These are phyloP conservation scores for Tricladium varicosporioides DNA, from an alignment of 2,329 filamentous ascomycete genomes.

Conservation along the genomic window DNA sequence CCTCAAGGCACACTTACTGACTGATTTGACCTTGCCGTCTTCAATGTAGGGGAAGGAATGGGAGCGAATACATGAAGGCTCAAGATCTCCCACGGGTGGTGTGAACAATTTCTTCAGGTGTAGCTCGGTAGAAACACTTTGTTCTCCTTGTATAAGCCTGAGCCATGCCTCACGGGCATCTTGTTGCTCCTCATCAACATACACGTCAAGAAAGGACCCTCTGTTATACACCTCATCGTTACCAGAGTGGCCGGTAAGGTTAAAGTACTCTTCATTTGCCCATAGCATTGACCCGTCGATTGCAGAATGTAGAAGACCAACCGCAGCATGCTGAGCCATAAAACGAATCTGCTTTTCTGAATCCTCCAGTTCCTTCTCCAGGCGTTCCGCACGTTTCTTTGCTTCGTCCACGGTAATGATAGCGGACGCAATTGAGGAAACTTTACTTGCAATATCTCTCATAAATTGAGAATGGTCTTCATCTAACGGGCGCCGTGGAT, in stretches of 20 bases:
- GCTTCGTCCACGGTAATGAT: slow-evolving; percentile 25
- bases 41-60: slow-evolving; percentile 25
- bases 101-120: slow-evolving; percentile 28
- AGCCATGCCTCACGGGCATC: slow-evolving; percentile 22
- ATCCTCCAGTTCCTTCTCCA: slow-evolving; percentile 23
- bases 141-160: slow-evolving; percentile 18
- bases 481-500: slow-evolving; percentile 29
- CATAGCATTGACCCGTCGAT: slow-evolving; percentile 25
- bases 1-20: slow-evolving; percentile 16
- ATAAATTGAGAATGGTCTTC: slow-evolving; percentile 27
- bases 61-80: slow-evolving; percentile 24
- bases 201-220: slow-evolving; percentile 24
- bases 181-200: slow-evolving; percentile 23
- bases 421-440: slow-evolving; percentile 23
- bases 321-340: slow-evolving; percentile 31
- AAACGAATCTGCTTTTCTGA: slow-evolving; percentile 24
- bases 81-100: slow-evolving; percentile 27
- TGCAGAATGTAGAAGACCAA: slow-evolving; percentile 29
- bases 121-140: slow-evolving; percentile 23
- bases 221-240: slow-evolving; percentile 15
- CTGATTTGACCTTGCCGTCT: slow-evolving; percentile 22
- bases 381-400: slow-evolving; percentile 16
- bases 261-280: slow-evolving; percentile 31
- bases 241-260: slow-evolving; percentile 21
- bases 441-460: slow-evolving; percentile 23